Base-by-base conservation (phyloP, 768 basidiomycete genomes). In the Boletus fagicola region DNA sequence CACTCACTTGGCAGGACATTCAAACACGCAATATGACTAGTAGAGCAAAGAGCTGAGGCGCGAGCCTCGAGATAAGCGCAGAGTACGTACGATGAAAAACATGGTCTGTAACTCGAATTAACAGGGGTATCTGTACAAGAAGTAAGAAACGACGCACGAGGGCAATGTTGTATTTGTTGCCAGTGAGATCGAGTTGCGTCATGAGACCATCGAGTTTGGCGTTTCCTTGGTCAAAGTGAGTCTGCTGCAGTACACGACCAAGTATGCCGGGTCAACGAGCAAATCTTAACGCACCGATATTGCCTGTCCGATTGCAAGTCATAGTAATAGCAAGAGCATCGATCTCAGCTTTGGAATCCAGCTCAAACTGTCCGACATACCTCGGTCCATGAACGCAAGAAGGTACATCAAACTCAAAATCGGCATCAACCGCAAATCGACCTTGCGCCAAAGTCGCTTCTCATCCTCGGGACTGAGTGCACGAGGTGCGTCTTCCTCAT, bases 1-100 rank as follows among this genome's bases (percentile, higher is more conserved):
- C 2, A 42, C 65, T 33, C 57, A 87, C 86, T 90, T 90, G 30
- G 84, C 79, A 0, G 87, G 87, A 57, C 82, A 85, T 72, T 89
- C 87, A 54, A 85, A 86, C 0, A 66, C 12, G 33, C 69, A 70
- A 51, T 76, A 66, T 7, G 69, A 58, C 68, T 70, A 12, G 11
- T 18, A 43, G 9, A 26, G 9, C n/a, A 49, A 22, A 3, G 1
- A 10, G 13, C 24, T 35, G 49, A 51, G 5, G 5, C 26, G 5
- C 26, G 26, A 3, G 5, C 5, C 3, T 6, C 8, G 22, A 40
- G n/a, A n/a, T 20, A 30, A 20, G 15, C 13, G 0, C 9, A 44
- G 11, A 16, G 15, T 7, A 70, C 83, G 53, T 63, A 87, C 86
- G 42, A 89, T 79, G 66, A 87, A 88, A 63, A 80, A 89, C 81